phyloP scores from a whole-genome alignment of 768 basidiomycete genomes.

The Cyclocybe cylindracea region DNA sequence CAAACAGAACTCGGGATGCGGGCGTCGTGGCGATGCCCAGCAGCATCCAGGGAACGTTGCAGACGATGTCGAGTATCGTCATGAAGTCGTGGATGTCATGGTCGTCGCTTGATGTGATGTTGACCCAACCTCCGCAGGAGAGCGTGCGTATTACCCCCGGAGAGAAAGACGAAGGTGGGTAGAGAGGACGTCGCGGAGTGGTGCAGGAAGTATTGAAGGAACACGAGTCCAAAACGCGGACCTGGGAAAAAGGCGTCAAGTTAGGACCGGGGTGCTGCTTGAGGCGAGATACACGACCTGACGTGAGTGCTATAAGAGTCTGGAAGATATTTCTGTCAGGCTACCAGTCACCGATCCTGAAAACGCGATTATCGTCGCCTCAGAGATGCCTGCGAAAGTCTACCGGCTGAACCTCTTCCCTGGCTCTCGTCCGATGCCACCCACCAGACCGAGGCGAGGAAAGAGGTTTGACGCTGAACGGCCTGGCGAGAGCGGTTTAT shows the following conservation, averaged over 20 bases:
- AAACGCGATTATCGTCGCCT: not conserved
- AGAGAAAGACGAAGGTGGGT: constrained; percentile 53
- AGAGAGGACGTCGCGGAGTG: constrained; percentile 41
- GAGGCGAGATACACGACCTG: constrained; percentile 43
- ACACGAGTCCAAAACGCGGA: constrained; percentile 72
- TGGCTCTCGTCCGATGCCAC: no score
- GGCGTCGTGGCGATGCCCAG: constrained; percentile 63
- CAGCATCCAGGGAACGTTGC: constrained; percentile 89
- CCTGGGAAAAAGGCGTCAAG: constrained; percentile 34
- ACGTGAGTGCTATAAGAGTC: constrained; percentile 82
- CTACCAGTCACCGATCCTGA: constrained; percentile 88
- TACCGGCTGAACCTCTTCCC: no score
- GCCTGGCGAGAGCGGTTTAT: no score
- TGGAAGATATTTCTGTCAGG: constrained; percentile 87
- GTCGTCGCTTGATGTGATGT: constrained; percentile 81
- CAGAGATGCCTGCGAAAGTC: no score
- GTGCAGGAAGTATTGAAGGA: constrained; percentile 63
- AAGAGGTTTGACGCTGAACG: no score
- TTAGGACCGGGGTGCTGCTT: not conserved
- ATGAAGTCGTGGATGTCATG: constrained; percentile 84
- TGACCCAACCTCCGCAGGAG: constrained; percentile 91
- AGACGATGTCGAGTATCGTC: constrained; percentile 85
- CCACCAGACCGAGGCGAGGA: no score
- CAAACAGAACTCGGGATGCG: constrained; percentile 37
- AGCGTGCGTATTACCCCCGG: constrained; percentile 72